Base-by-base conservation (phyloP, 805 yeast species). In the Wickerhamiella domercqiae region DNA sequence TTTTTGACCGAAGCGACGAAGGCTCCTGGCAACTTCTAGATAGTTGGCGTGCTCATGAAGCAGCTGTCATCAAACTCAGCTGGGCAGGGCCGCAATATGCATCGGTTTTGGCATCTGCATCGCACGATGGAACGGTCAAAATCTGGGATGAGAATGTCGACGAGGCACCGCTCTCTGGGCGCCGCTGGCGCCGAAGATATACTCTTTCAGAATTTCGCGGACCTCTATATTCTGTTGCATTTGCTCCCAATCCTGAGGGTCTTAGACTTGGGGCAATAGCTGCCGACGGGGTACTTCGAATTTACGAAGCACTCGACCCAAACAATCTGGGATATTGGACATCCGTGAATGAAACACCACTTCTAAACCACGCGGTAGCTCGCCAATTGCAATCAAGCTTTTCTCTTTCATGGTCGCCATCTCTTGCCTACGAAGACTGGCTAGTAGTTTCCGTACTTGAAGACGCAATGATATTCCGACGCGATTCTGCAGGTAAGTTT, bases 11-110 rank as follows among this genome's bases (percentile, higher is more conserved):
- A 24, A 60, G 67, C 20, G 7, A 20, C 9, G 47, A 36, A 39
- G 71, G 69, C n/a, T 67, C 73, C 15, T 90, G 97, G 97, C 70
- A 71, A 15, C 59, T 81, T 39, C 75, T 77, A 50, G 96, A 87
- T 57, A 75, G 80, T 34, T 90, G 95, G 93, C 80, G 79, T 47
- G 97, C 97, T 0, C 98, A 90, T 54, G 95, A 90, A 49, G 75
- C 93, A 5, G 71, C 84, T 40, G 71, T 90, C 19, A 79, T 83
- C 16, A 72, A 78, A 47, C 65, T 90, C 7, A 73, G 75, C 34
- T 90, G 95, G 93, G 95, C 97, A 1, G 78, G 82, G 36, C 98
- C 98, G 2, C 93, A 87, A 56, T 84, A 74, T 57, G 93, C 94
- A 6, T 81, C 81, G 51, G 63, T 90, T 3, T 57, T 90, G 18